Evolutionary conservation across 257 asterid species (phyloP), one percentile per base, ranked within the genome.

Genomic region (Craterostigma plantagineum): DNA sequence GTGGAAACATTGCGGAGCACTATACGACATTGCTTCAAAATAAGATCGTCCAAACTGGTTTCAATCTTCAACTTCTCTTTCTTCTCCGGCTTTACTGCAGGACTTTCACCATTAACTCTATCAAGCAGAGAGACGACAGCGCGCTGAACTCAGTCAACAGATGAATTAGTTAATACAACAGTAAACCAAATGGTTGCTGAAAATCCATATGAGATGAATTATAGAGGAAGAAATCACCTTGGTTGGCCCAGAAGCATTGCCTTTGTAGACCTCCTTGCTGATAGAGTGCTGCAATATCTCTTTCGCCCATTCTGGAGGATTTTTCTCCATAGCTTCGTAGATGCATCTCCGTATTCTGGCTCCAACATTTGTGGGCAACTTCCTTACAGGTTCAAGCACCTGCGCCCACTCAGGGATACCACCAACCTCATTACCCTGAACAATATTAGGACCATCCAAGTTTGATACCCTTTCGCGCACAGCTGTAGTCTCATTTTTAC

Each of bases 191-290:
- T 13, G 9, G 37, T 45, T 34, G 42, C 12, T 9, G 10, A 14
- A 40, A 40, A 3, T n/a, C n/a, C n/a, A n/a, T n/a, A n/a, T 11
- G 4, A 12, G 16, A n/a, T 7, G 3, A n/a, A 3, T 7, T 7
- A 40, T 16, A 40, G 9, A 11, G 16, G 9, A 14, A 11, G 15
- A n/a, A 40, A 40, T 16, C 63, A 87, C 98, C 98, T 90, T 90
- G 45, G 99, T 90, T 17, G 99, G 99, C 39, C 95, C 99, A 8
- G 99, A 79, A 49, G 99, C 99, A 60, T 90, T 90, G 42, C 99
- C 94, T 64, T 90, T 90, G 68, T 90, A 90, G 13, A 90, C 99
- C 49, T 79, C 92, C 73, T 77, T 90, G 45, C 99, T 83, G 45
- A 90, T 90, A 12, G 92, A 80, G 64, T 90, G 87, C 62, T 70